Evolutionary conservation across 208 protist genomes (phyloP), one percentile per base, ranked within the genome.

Genomic region (Zelonia costaricensis): DNA sequence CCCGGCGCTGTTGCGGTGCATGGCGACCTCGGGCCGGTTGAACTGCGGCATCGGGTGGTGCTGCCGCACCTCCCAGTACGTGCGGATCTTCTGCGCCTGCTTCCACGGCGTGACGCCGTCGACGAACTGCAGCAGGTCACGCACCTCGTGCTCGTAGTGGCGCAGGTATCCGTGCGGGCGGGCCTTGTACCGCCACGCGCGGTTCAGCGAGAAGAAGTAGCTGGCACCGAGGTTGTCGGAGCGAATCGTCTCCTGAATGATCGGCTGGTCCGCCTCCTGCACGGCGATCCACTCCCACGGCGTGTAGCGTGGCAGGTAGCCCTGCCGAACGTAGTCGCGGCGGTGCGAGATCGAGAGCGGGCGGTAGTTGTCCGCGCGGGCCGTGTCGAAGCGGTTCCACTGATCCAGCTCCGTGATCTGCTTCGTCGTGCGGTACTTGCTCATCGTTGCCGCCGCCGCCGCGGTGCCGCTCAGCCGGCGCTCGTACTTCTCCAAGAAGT

Each of bases 31-130:
- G 0, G 91, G 91, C 23, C 86, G 68, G 51, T 94, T 88, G 62
- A 96, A 96, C 74, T 93, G 84, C 30, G 91, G 86, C 85, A 94
- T 93, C 28, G 91, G 91, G 60, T 96, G 87, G 60, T 96, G 86
- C 68, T 85, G 54, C 10, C 91, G 85, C 10, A 89, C 88, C 77
- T 96, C 91, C 87, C 87, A 96, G 71, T 93, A 93, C 8, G 86
- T 94, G 15, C 88, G 87, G 39, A 96, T 89, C 80, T 93, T 91
- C 83, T 94, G 82, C 36, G 91, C 91, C 82, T 91, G 78, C 69
- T 81, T 84, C 91, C 91, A 96, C 56, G 91, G 91, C 15, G 84
- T 92, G 28, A 94, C 81, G 12, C 91, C 91, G 42, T 96, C 91
- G 43, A 96, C 76, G 48, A 81, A 94, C 80, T 94, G 87, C 6